Percentiles rank a stretch among this genome's conserved stretches.
phyloP scores from a whole-genome alignment of 2,329 filamentous ascomycete genomes.

The Lasiodiplodia hormozganensis region DNA sequence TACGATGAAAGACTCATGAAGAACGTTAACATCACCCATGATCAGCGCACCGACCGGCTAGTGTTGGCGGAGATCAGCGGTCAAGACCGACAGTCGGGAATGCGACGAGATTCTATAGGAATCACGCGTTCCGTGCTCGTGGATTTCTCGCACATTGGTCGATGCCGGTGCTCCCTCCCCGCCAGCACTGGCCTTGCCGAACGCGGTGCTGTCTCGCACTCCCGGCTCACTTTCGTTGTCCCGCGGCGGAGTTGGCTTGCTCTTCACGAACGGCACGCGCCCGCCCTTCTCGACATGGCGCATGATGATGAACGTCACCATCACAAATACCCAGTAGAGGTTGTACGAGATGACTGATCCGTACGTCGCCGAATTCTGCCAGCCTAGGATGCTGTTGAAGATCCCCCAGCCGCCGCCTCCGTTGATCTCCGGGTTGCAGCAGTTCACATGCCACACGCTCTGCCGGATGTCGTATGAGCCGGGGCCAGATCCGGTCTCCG shows the following conservation, averaged over 20 bases:
- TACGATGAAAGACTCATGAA: not conserved
- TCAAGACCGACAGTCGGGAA: conserved; percentile 7
- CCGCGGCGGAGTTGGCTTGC: conserved; percentile 1
- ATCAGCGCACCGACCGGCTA: not conserved
- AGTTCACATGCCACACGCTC: conserved; percentile 86
- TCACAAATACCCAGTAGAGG: conserved; percentile 80
- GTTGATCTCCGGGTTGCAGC: conserved; percentile 76
- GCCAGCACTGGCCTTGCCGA: not conserved
- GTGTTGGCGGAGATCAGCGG: conserved; percentile 15
- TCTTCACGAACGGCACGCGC: conserved; percentile 51
- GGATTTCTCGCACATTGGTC: conserved; percentile 22
- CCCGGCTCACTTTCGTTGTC: conserved; percentile 19
- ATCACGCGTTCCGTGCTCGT: conserved; percentile 7
- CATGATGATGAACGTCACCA: conserved; percentile 68
- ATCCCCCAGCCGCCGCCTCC: conserved; percentile 84
- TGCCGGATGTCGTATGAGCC: conserved; percentile 81
- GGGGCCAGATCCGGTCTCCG: conserved; percentile 69
- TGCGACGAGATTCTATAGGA: conserved; percentile 21
- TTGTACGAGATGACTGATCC: conserved; percentile 89
- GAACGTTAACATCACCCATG: not conserved
- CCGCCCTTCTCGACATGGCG: conserved; percentile 69
- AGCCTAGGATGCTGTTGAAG: conserved; percentile 85
- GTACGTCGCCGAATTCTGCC: conserved; percentile 88
- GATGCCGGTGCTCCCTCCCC: conserved; percentile 3
- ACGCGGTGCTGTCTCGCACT: not conserved